Percentiles rank a stretch among this genome's conserved stretches.
phyloP scores from a whole-genome alignment of 768 basidiomycete genomes.

The Leccinum uliginosum region DNA sequence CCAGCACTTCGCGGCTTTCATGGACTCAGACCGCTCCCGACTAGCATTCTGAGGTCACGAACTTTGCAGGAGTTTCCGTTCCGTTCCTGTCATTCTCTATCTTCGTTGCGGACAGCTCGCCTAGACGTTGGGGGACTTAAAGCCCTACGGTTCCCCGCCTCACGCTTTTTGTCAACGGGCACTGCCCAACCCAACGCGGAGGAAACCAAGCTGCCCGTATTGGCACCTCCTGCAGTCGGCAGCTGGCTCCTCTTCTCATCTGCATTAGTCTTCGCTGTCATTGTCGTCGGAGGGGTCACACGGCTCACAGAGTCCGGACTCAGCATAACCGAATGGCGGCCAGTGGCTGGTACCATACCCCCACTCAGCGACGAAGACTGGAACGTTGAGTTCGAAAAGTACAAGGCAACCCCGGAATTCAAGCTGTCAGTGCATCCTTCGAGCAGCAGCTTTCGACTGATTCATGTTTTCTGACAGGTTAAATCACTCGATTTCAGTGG shows the following conservation, averaged over 20 bases:
- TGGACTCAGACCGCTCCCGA: background rate
- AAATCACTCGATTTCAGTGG: slow-evolving; percentile 82
- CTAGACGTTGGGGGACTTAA: background rate
- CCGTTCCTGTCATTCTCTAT: slow-evolving; percentile 3
- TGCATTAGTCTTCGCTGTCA: slow-evolving; percentile 82
- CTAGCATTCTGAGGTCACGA: slow-evolving; percentile 8
- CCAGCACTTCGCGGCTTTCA: slow-evolving; percentile 12
- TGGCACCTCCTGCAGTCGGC: slow-evolving; percentile 68
- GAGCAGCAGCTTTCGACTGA: background rate
- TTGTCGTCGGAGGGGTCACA: slow-evolving; percentile 94
- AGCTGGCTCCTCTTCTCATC: slow-evolving; percentile 86
- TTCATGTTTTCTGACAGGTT: slow-evolving; percentile 45
- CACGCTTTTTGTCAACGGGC: slow-evolving; percentile 39
- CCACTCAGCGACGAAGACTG: slow-evolving; percentile 75
- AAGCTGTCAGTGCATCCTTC: slow-evolving; percentile 62
- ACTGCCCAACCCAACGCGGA: slow-evolving; percentile 12
- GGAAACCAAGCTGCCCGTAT: slow-evolving; percentile 42
- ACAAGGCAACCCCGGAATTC: slow-evolving; percentile 93
- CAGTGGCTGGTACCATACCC: slow-evolving; percentile 84
- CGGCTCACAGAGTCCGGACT: slow-evolving; percentile 96
- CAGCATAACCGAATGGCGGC: slow-evolving; percentile 97
- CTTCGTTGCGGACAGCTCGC: slow-evolving; percentile 3
- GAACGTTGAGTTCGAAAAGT: slow-evolving; percentile 88
- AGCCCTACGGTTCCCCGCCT: slow-evolving; percentile 21
- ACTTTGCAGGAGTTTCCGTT: background rate